A percentile compares a stretch with the other conserved stretches of the same genome.
phyloP scores from a whole-genome alignment of 768 basidiomycete species.

The Paxillus involutus region DNA sequence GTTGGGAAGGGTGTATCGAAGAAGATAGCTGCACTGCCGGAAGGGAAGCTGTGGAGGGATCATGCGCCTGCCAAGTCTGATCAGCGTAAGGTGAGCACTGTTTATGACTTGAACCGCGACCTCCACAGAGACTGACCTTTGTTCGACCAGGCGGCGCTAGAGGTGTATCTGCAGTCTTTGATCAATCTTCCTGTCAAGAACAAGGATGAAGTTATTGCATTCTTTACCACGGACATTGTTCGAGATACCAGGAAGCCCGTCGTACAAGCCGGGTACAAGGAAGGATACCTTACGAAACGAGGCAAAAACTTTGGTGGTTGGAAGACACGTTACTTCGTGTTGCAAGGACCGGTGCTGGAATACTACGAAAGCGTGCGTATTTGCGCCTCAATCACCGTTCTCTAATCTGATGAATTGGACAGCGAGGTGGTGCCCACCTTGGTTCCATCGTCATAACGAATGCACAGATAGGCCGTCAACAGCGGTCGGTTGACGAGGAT shows the following conservation, averaged over 20 bases:
- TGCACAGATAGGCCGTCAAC: conserved; percentile 95
- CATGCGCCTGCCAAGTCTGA: conserved; percentile 96
- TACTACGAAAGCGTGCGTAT: conserved; percentile 94
- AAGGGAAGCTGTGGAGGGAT: conserved; percentile 94
- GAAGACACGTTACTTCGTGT: conserved; percentile 95
- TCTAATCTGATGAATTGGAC: conserved; percentile 16
- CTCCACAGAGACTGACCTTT: conserved; percentile 7
- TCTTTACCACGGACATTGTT: conserved; percentile 88
- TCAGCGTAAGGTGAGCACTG: conserved; percentile 78
- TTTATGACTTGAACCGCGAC: background rate
- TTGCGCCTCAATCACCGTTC: background rate
- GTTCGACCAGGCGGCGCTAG: conserved; percentile 60
- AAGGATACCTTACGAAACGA: conserved; percentile 93
- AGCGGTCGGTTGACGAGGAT: conserved; percentile 66
- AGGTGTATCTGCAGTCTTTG: conserved; percentile 83
- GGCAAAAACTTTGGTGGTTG: conserved; percentile 98
- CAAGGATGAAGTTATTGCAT: conserved; percentile 87
- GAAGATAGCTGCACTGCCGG: conserved; percentile 80
- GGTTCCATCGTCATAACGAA: conserved; percentile 90
- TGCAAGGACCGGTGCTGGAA: conserved; percentile 86
- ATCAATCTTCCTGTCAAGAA: conserved; percentile 81
- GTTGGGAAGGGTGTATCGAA: conserved; percentile 68
- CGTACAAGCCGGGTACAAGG: conserved; percentile 82
- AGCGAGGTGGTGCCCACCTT: conserved; percentile 90
- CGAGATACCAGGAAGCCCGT: conserved; percentile 75